Percentiles rank a stretch among this genome's conserved stretches.
phyloP scores from a whole-genome alignment of 2,329 filamentous ascomycete genomes.

The Epichloe typhina region DNA sequence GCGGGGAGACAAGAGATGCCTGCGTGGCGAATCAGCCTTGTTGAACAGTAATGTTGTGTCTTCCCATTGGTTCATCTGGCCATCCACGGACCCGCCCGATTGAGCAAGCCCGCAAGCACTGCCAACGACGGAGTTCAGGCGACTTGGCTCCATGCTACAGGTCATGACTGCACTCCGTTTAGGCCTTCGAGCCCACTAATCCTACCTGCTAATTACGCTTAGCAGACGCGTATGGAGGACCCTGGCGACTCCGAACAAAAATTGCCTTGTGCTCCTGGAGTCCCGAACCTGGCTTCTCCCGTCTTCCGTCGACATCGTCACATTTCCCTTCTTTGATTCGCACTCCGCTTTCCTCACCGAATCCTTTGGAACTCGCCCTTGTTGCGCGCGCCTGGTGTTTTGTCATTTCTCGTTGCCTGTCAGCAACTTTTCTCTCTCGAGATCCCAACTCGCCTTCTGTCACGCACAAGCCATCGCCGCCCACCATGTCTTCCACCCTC shows the following conservation, averaged over 20 bases:
- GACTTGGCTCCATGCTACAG: neutral
- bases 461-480: neutral
- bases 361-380: neutral
- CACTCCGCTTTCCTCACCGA: neutral
- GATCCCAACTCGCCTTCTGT: neutral
- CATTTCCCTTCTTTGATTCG: too few species aligned
- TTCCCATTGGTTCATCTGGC: conserved; percentile 13
- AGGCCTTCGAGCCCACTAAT: neutral
- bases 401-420: too few species aligned
- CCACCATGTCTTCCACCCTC: conserved; percentile 17
- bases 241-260: neutral
- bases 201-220: too few species aligned
- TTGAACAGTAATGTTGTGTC: conserved; percentile 16
- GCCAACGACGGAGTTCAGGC: neutral
- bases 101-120: neutral
- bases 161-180: neutral
- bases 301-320: too few species aligned
- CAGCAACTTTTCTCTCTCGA: too few species aligned
- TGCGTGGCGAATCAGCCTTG: conserved; percentile 13
- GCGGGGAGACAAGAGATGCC: too few species aligned
- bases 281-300: too few species aligned
- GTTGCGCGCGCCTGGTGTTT: too few species aligned
- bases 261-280: too few species aligned
- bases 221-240: neutral
- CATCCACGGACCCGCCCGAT: conserved; percentile 3